phyloP scores from a whole-genome alignment of 371 early-diverging fungal genomes.

The Saksenaea vasiformis region DNA sequence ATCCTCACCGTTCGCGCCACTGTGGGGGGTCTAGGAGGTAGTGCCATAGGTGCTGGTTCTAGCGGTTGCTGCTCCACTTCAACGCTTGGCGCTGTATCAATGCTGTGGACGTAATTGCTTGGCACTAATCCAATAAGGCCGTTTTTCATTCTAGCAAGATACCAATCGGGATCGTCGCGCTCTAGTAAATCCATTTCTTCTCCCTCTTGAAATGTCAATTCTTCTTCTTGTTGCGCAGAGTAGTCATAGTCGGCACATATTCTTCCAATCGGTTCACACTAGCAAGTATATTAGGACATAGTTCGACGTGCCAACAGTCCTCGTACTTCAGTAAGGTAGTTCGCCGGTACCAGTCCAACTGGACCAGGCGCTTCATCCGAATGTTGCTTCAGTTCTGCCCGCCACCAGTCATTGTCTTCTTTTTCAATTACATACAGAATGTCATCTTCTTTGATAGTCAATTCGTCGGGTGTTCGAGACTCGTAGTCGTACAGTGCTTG shows the following conservation, averaged over 20 bases:
- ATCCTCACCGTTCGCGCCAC: not conserved
- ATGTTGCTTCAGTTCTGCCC: constrained; percentile 62
- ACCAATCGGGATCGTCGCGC: constrained; percentile 83
- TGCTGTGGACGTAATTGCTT: constrained; percentile 71
- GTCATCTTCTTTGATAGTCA: constrained; percentile 78
- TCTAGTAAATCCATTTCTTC: constrained; percentile 72
- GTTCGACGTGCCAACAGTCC: not conserved
- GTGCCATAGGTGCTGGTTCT: constrained; percentile 18
- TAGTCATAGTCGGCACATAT: constrained; percentile 81
- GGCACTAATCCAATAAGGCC: constrained; percentile 75
- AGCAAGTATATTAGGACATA: not conserved
- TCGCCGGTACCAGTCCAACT: constrained; percentile 76
- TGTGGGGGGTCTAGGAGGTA: not conserved
- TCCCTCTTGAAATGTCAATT: constrained; percentile 76
- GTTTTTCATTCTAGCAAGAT: constrained; percentile 55
- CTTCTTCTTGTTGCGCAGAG: constrained; percentile 76
- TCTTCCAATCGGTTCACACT: constrained; percentile 47
- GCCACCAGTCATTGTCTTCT: constrained; percentile 82
- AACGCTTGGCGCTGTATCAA: not conserved
- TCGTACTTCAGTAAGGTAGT: constrained; percentile 72
- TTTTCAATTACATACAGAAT: constrained; percentile 73
- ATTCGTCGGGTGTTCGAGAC: constrained; percentile 85
- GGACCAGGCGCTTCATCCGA: constrained; percentile 48
- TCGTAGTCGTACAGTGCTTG: constrained; percentile 71
- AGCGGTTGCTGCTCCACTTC: not conserved